Conservation (phyloP, 768 basidiomycete species). For the Mycena belliarum region DNA sequence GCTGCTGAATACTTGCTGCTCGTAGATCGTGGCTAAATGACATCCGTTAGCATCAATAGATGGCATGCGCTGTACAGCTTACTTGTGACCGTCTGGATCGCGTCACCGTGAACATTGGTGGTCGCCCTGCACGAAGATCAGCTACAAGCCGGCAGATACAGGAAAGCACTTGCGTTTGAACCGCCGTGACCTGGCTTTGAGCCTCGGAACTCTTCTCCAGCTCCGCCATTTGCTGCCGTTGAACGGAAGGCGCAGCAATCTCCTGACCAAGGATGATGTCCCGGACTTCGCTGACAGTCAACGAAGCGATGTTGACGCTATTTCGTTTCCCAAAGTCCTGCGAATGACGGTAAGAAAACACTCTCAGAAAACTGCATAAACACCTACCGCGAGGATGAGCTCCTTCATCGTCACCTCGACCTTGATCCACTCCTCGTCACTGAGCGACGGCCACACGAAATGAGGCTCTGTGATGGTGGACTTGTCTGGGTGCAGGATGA, state of each 20-base stretch:
- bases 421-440: conserved; percentile 97
- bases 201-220: conserved; percentile 96
- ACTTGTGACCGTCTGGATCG: conserved; percentile 94
- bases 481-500: conserved; percentile 96
- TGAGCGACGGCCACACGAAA: conserved; percentile 94
- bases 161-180: conserved; percentile 69
- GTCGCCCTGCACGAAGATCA: conserved; percentile 60
- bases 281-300: conserved; percentile 94
- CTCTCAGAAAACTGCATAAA: neutral
- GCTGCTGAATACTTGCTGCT: conserved; percentile 97
- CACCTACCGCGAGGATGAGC: conserved; percentile 79
- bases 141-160: neutral
- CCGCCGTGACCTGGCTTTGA: conserved; percentile 90
- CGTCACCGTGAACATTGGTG: conserved; percentile 95
- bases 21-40: conserved; percentile 84
- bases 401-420: conserved; percentile 99
- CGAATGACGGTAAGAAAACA: conserved; percentile 7
- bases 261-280: conserved; percentile 99
- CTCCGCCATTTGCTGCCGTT: conserved; percentile 99
- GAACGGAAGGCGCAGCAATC: conserved; percentile 92
- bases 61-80: conserved; percentile 25
- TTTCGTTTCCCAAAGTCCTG: conserved; percentile 99
- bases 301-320: conserved; percentile 95
- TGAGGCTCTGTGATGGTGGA: conserved; percentile 96
- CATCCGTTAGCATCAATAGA: conserved; percentile 7